phyloP scores from a whole-genome alignment of 257 asterid genomes.

The Fraxinus excelsior region DNA sequence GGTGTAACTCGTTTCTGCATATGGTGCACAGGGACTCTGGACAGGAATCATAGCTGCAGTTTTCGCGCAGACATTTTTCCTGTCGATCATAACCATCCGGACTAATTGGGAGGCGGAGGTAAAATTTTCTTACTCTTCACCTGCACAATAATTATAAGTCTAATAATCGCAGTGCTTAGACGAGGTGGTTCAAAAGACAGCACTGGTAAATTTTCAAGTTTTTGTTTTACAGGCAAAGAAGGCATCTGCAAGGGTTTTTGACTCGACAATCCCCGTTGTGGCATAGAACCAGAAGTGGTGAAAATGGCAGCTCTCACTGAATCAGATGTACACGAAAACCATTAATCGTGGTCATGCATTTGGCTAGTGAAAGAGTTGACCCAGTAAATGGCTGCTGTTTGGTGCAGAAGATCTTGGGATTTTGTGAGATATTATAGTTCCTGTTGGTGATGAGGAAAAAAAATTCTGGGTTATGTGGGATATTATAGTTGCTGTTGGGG shows the following conservation, averaged over 20 bases:
- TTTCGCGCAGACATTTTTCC: constrained; percentile 53
- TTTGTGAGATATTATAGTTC: neutral
- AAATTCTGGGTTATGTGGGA: neutral
- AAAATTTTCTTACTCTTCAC: neutral
- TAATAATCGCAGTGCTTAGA: no score
- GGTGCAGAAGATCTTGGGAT: neutral
- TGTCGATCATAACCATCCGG: constrained; percentile 43
- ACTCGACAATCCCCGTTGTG: constrained; percentile 38
- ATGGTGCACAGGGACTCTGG: constrained; percentile 60
- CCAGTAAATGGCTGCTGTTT: constrained; percentile 11
- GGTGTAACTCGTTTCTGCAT: neutral
- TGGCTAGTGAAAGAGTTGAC: neutral
- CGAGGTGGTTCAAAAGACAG: neutral
- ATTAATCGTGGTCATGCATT: no score
- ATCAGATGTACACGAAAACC: neutral
- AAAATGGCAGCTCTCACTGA: neutral
- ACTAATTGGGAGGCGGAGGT: constrained; percentile 77
- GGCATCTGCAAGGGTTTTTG: constrained; percentile 50
- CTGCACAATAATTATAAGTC: no score
- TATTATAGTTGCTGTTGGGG: constrained; percentile 1
- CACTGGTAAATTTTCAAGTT: neutral
- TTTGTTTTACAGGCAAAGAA: constrained; percentile 46
- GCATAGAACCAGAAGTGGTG: constrained; percentile 17
- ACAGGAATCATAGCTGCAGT: constrained; percentile 60
- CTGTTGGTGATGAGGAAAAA: neutral